Evolutionary conservation across 1,284 basidiomycete genomes (phyloP).

Genomic region (Lentinus polychrous): DNA sequence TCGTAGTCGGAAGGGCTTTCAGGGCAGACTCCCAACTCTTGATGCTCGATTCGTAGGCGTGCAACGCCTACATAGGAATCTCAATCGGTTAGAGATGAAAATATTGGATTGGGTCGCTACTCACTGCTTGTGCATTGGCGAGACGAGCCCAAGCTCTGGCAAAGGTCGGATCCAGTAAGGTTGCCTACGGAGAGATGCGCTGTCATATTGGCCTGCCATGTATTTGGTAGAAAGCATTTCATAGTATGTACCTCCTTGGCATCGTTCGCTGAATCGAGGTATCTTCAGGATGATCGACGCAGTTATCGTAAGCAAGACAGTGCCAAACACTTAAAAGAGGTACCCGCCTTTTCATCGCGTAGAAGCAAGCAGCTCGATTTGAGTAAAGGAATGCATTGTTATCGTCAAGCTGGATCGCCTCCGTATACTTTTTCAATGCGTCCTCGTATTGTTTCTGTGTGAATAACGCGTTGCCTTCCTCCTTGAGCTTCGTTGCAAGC

Average conservation of each 20-base stretch:
- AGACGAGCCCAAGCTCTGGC: slow-evolving; percentile 30
- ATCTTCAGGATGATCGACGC: no score
- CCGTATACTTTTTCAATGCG: slow-evolving; percentile 24
- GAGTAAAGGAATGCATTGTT: slow-evolving; percentile 24
- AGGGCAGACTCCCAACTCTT: slow-evolving; percentile 17
- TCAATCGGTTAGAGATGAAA: slow-evolving; percentile 4
- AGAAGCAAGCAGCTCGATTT: slow-evolving; percentile 27
- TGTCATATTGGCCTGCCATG: neutral
- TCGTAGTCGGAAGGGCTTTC: slow-evolving; percentile 13
- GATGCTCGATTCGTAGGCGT: slow-evolving; percentile 12
- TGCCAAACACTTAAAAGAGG: no score
- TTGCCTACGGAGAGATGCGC: slow-evolving; percentile 19
- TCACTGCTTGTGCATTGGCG: slow-evolving; percentile 25
- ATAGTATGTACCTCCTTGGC: slow-evolving; percentile 9
- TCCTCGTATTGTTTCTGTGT: slow-evolving; percentile 18
- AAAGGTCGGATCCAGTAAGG: slow-evolving; percentile 27
- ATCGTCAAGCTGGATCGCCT: slow-evolving; percentile 21
- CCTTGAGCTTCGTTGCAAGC: slow-evolving; percentile 4
- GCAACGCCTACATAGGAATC: slow-evolving; percentile 12
- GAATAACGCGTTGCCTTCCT: slow-evolving; percentile 18
- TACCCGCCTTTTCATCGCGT: slow-evolving; percentile 11
- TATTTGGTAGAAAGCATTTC: neutral
- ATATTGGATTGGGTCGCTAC: neutral
- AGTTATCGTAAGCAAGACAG: no score
- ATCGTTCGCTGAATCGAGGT: slow-evolving; percentile 11